phyloP scores from a whole-genome alignment of 768 basidiomycete species.

The Sarcomyxa edulis region DNA sequence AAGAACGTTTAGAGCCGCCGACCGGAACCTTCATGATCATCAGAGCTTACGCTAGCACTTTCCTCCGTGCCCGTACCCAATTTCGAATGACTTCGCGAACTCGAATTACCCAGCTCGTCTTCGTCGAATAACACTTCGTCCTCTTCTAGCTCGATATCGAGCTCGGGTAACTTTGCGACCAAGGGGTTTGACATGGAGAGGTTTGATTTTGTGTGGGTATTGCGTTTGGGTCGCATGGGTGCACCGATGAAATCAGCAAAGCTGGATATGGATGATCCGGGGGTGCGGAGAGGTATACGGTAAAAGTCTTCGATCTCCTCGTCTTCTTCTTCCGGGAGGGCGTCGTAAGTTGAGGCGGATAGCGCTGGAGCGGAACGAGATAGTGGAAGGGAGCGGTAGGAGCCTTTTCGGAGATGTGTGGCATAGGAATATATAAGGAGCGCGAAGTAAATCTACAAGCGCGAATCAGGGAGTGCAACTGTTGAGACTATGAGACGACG shows the following conservation, averaged over 20 bases:
- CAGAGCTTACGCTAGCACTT: conserved; percentile 26
- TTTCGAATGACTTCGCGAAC: conserved; percentile 36
- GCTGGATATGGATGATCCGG: conserved; percentile 40
- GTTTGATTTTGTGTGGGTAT: neutral
- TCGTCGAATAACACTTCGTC: conserved; percentile 64
- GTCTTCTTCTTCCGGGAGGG: conserved; percentile 47
- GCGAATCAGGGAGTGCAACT: conserved; percentile 4
- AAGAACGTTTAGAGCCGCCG: conserved; percentile 1
- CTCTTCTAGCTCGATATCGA: conserved; percentile 32
- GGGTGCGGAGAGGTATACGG: conserved; percentile 52
- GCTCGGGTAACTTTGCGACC: conserved; percentile 2
- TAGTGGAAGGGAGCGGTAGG: conserved; percentile 77
- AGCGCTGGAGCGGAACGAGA: conserved; percentile 34
- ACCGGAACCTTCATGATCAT: conserved; percentile 32
- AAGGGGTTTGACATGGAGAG: neutral
- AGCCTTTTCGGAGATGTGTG: conserved; percentile 84
- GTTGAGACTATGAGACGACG: conserved; percentile 15
- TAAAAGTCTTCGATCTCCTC: conserved; percentile 68
- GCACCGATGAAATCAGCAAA: conserved; percentile 63
- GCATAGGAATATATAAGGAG: conserved; percentile 90
- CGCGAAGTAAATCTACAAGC: conserved; percentile 83
- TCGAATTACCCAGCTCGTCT: conserved; percentile 42
- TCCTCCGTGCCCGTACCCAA: conserved; percentile 39
- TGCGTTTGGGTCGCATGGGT: conserved; percentile 27
- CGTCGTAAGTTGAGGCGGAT: conserved; percentile 29